A percentile compares a stretch with the other conserved stretches of the same genome.
These are phyloP conservation scores for Saccharomycopsis amapae DNA, from an alignment of 805 yeast genomes.

Conservation along the genomic window DNA sequence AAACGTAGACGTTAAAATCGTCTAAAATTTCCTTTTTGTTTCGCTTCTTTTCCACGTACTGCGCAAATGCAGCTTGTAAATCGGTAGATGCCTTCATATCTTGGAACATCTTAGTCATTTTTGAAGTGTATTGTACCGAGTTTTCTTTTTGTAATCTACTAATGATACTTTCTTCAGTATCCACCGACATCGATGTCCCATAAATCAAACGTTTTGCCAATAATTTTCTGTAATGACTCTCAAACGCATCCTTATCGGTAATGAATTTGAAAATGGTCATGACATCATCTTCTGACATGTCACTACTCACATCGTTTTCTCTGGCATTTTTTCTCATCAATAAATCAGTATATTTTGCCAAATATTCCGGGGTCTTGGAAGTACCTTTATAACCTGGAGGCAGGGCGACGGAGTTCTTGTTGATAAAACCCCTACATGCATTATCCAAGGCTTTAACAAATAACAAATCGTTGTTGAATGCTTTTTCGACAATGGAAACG, in stretches of 20 bases:
- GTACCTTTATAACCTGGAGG: conserved; percentile 39
- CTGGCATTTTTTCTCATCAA: conserved; percentile 70
- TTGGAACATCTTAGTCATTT: conserved; percentile 91
- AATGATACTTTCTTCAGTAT: conserved; percentile 74
- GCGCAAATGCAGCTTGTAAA: conserved; percentile 52
- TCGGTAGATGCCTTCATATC: conserved; percentile 84
- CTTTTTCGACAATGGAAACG: conserved; percentile 51
- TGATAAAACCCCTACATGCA: conserved; percentile 82
- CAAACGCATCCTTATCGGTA: conserved; percentile 93
- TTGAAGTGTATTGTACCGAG: conserved; percentile 86
- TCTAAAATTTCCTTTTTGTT: conserved; percentile 31
- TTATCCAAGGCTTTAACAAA: conserved; percentile 83
- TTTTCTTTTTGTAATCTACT: conserved; percentile 83
- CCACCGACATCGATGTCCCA: conserved; percentile 75
- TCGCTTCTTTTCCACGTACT: conserved; percentile 34
- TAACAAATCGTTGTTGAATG: conserved; percentile 67
- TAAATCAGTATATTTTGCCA: conserved; percentile 84
- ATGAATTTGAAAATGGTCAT: conserved; percentile 82
- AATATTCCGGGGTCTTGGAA: conserved; percentile 85
- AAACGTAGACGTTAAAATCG: conserved; percentile 66
- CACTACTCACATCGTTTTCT: conserved; percentile 56
- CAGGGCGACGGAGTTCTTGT: conserved; percentile 72
- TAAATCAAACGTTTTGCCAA: conserved; percentile 85
- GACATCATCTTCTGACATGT: conserved; percentile 76
- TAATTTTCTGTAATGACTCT: conserved; percentile 81